Percentiles rank a stretch among this genome's conserved stretches.
Conservation (phyloP, 306 rosid species). For the Geum urbanum region DNA sequence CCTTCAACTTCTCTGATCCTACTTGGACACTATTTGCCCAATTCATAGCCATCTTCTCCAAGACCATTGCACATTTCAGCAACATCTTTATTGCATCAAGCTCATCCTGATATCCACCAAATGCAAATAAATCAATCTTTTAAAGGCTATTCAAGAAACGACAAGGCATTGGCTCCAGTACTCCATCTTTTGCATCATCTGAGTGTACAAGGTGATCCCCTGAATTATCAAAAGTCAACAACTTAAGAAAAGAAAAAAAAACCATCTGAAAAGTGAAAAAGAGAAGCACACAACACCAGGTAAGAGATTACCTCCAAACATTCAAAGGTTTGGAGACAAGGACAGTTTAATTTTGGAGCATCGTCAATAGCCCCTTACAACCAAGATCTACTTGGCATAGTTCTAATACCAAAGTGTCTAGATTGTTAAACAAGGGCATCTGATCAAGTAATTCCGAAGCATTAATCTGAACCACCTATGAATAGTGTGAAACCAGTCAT, state of each 20-base stretch:
- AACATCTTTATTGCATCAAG: neutral
- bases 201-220: no score
- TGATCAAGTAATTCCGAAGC: neutral
- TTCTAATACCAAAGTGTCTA: neutral
- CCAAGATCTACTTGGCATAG: neutral
- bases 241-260: no score
- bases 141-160: no score
- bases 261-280: no score
- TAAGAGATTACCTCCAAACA: neutral
- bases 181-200: neutral
- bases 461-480: neutral
- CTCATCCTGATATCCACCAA: neutral
- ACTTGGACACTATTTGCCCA: fast-evolving
- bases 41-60: neutral
- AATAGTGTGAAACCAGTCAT: neutral
- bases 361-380: neutral
- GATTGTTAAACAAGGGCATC: slow-evolving; percentile 5
- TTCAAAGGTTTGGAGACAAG: neutral
- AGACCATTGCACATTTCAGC: neutral
- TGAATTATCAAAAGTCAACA: no score
- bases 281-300: neutral
- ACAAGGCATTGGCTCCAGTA: slow-evolving; percentile 5
- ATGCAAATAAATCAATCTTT: neutral
- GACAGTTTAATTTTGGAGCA: neutral
- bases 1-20: neutral